Evolutionary conservation across 2,329 filamentous ascomycete genomes (phyloP), one percentile per base, ranked within the genome.

Genomic region (Gyromitra esculenta): DNA sequence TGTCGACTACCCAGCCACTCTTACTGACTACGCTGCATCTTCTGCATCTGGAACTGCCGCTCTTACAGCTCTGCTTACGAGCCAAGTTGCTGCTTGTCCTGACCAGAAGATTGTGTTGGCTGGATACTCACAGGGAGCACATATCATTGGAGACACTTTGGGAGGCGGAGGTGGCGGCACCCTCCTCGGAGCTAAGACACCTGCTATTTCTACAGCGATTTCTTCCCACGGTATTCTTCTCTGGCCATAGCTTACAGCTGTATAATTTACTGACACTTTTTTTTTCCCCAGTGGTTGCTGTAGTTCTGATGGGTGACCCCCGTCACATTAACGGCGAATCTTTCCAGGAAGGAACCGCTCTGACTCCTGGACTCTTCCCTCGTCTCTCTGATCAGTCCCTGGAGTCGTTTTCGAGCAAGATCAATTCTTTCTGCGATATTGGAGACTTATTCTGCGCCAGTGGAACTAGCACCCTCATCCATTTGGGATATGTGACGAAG

Each of bases 121-220:
- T 39, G 82, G 82, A 9, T 83, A 82, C 74, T 82, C 81, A 11
- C 82, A 83, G 72, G 82, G 82, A 1, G 82, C 80, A 1, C 79
- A 81, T 63, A 76, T 83, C 31, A 79, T 82, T 60, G 81, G 80
- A 1, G 82, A 83, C 76, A 78, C 80, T 13, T 64, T 83, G 57
- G 80, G 80, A 45, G 82, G 82, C n/a, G 81, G 81, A 5, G 81
- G 81, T 1, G 81, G 81, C 79, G 80, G 9, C 65, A 2, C n/a
- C 76, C 52, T 5, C 21, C 77, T 80, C 68, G 79, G 79, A 9
- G 5, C 75, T n/a, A 73, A 78, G 31, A 79, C 76, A n/a, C 21
- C 65, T 6, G 62, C 77, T 15, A 66, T 80, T 72, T 35, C 65
- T n/a, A 15, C 54, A 15, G 66, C 52, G 4, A 65, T 80, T 54